phyloP scores from a whole-genome alignment of 805 yeast species.

The Yarrowia yakushimensis region DNA sequence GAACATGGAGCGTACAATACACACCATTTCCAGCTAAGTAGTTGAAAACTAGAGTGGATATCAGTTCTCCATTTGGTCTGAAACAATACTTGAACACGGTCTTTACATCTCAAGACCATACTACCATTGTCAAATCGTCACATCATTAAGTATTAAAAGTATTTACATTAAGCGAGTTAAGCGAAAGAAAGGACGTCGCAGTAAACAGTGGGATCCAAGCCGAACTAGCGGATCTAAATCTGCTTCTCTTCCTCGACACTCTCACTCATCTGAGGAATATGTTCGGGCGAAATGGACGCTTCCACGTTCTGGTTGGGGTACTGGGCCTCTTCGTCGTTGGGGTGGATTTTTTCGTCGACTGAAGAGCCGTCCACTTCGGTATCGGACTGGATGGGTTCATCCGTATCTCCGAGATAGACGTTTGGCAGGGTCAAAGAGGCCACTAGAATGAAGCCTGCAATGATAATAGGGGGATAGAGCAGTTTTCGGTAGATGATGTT shows the following conservation, averaged over 20 bases:
- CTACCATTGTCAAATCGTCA: too few species aligned
- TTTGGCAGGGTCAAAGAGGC: conserved; percentile 2
- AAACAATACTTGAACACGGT: too few species aligned
- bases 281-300: not conserved
- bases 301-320: not conserved
- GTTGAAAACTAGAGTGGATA: too few species aligned
- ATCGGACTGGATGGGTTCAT: not conserved
- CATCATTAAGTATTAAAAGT: not conserved
- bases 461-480: conserved; percentile 22
- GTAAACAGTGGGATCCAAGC: too few species aligned
- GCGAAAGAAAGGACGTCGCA: not conserved
- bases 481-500: conserved; percentile 24
- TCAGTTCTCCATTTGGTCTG: too few species aligned
- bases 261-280: not conserved
- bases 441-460: conserved; percentile 19
- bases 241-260: not conserved
- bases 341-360: not conserved
- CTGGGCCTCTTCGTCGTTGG: not conserved
- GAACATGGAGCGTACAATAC: too few species aligned
- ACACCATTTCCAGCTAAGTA: too few species aligned
- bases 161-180: not conserved
- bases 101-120: too few species aligned
- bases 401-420: conserved; percentile 3
- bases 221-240: too few species aligned
- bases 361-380: not conserved